Percentiles rank a stretch among this genome's conserved stretches.
These are phyloP conservation scores for Leccinum pseudoinsigne DNA, from an alignment of 1,284 basidiomycete genomes.

Conservation along the genomic window DNA sequence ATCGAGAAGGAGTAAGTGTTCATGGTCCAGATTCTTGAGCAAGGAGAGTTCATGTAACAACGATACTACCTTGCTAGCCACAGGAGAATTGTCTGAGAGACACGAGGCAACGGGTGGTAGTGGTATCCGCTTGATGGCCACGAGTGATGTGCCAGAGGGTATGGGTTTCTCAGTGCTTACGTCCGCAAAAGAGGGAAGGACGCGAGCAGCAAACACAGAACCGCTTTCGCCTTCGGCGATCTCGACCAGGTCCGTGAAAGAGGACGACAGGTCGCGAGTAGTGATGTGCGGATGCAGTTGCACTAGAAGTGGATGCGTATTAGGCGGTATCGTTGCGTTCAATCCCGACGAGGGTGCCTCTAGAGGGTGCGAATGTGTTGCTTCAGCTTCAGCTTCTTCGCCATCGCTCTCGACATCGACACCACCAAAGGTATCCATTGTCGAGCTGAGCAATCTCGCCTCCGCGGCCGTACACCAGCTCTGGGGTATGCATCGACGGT, in stretches of 20 bases:
- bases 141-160: slow-evolving; percentile 38
- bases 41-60: slow-evolving; percentile 58
- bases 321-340: slow-evolving; percentile 23
- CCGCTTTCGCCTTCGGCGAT: slow-evolving; percentile 81
- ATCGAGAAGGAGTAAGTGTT: slow-evolving; percentile 67
- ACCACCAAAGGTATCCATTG: slow-evolving; percentile 42
- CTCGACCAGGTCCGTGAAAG: slow-evolving; percentile 66
- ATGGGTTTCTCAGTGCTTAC: slow-evolving; percentile 22
- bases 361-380: slow-evolving; percentile 12
- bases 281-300: slow-evolving; percentile 62
- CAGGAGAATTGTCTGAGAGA: slow-evolving; percentile 29
- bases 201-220: slow-evolving; percentile 63
- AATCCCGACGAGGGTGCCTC: slow-evolving; percentile 30
- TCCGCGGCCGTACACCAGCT: slow-evolving; percentile 26
- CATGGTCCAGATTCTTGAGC: slow-evolving; percentile 55
- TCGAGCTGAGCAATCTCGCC: slow-evolving; percentile 31
- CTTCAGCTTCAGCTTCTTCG: slow-evolving; percentile 8
- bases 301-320: slow-evolving; percentile 39
- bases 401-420: slow-evolving; percentile 21
- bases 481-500: slow-evolving; percentile 17
- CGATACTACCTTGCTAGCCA: slow-evolving; percentile 62
- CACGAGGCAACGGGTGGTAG: slow-evolving; percentile 44
- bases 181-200: slow-evolving; percentile 43
- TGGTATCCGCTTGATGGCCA: slow-evolving; percentile 73
- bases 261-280: slow-evolving; percentile 50